Evolutionary conservation across 331 rosid species (phyloP), one percentile per base, ranked within the genome.

Genomic region (Malus hybrid): DNA sequence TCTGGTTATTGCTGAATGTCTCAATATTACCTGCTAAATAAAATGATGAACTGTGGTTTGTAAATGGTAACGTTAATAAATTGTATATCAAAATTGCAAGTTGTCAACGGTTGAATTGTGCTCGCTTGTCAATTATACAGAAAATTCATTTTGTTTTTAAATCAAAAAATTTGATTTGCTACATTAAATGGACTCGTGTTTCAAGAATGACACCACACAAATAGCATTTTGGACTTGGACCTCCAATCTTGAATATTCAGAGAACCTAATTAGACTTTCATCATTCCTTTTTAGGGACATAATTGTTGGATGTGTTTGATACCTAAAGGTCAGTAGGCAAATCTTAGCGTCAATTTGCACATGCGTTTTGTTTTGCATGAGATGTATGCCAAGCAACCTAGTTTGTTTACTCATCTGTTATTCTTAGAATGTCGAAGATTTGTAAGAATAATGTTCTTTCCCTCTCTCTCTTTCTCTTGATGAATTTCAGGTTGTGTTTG

Each of bases 401-500:
- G 54, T 22, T 22, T 19, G 15, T 72, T 60, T 11, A 20, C 10
- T 67, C 29, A 39, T 34, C 10, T 66, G 20, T 3, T 68, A 20
- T 44, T 10, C 4, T 39, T 39, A 39, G 44, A 39, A 39, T 9
- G 44, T 3, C 11, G 11, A 36, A 36, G 44, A 36, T 36, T 36
- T 36, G 44, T 42, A 8, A 42, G 56, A 36, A 54, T 31, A 7
- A 39, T 61, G 65, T 67, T 65, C 18, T 12, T 44, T 34, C 72
- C 39, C 50, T 50, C 39, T 2, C 44, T 42, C 8, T 34, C 27
- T 77, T 73, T 50, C 69, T 69, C 28, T 18, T 75, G 57, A 68
- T 67, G 68, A 70, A 48, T 46, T 78, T 68, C 81, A 83, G 86
- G 80, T 74, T 73, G 33, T 42, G n/a, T 36, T 80, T 52, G 69